Base-by-base conservation (phyloP, 768 basidiomycete genomes). In the Mycena kentingensis region DNA sequence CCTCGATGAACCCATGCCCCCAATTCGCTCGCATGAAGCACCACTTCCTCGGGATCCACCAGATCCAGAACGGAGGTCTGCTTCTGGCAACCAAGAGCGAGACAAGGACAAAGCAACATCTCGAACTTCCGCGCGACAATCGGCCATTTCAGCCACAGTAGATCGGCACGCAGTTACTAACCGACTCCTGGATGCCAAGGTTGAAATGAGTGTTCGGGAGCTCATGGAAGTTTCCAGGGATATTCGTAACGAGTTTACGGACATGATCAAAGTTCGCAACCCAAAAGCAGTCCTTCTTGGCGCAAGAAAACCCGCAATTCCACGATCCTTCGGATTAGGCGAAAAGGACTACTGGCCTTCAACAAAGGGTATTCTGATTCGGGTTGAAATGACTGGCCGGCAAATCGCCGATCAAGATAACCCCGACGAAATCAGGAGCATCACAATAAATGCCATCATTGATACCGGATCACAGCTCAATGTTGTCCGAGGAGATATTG, bases 401-500 rank as follows among this genome's bases (percentile, higher is more conserved):
- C 45, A 48, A 48, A 1, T 3, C 45, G 0, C 22, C 65, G 10
- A 61, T 66, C 12, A 46, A 48, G 22, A 22, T 65, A 11, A 18
- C 24, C 10, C 46, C 66, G 24, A 22, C 51, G n/a, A 58, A n/a
- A n/a, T 42, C 18, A 38, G 49, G 5, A 49, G 54, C 16, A 5
- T 32, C 10, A 27, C 37, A 0, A 50, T 69, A 2, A 46, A 15
- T 4, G 64, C 62, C 1, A 60, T 67, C 4, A 61, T 69, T 26
- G 65, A 69, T 29, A 67, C 64, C 0, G 65, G 66, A 22, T 67
- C 64, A n/a, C 57, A 66, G 37, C 15, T 69, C 3, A 66, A 67
- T 49, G 53, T 69, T 18, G 52, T 61, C 0, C 41, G 49, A 1
- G 18, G 46, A 11, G 50, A 57, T 3, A 12, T 60, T 2, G 66